Evolutionary conservation across 179 eudicot species (phyloP).

Genomic region (Beta lomatogona): DNA sequence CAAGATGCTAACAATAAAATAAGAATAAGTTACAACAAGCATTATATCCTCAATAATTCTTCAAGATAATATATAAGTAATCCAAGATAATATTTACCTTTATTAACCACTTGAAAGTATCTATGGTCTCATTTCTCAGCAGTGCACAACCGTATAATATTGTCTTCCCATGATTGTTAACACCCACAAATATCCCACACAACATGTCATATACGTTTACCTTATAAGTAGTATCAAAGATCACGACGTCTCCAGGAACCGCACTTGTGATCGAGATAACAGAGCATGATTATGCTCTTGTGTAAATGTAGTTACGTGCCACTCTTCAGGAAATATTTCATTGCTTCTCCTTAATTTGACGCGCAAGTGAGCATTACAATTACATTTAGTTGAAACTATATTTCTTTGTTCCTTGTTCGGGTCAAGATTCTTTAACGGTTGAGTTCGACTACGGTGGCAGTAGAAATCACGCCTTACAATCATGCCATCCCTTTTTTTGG

Average conservation of each 20-base stretch:
- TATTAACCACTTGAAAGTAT: slow-evolving; percentile 3
- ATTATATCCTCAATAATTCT: too few relatives aligned
- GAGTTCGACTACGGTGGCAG: too few relatives aligned
- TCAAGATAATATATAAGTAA: too few relatives aligned
- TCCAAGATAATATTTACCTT: too few relatives aligned
- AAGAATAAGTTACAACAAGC: too few relatives aligned
- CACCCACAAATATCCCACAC: neutral
- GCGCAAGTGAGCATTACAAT: slow-evolving; percentile 14
- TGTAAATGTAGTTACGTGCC: slow-evolving; percentile 33
- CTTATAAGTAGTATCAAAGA: slow-evolving; percentile 12
- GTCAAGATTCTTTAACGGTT: too few relatives aligned
- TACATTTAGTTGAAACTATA: neutral
- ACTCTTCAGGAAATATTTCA: slow-evolving; percentile 29
- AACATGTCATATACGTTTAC: neutral
- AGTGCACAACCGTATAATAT: slow-evolving; percentile 1
- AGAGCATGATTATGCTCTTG: too few relatives aligned
- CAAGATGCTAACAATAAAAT: too few relatives aligned
- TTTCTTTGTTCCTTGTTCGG: too few relatives aligned
- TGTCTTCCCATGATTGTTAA: slow-evolving; percentile 17
- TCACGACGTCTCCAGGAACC: slow-evolving; percentile 6
- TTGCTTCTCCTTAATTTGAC: slow-evolving; percentile 7
- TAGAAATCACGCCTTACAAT: too few relatives aligned
- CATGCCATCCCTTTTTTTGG: too few relatives aligned
- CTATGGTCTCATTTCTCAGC: neutral
- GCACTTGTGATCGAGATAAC: slow-evolving; percentile 1